These are phyloP conservation scores for Geotrichum armillariae DNA, from an alignment of 1,139 yeast genomes.

Conservation along the genomic window DNA sequence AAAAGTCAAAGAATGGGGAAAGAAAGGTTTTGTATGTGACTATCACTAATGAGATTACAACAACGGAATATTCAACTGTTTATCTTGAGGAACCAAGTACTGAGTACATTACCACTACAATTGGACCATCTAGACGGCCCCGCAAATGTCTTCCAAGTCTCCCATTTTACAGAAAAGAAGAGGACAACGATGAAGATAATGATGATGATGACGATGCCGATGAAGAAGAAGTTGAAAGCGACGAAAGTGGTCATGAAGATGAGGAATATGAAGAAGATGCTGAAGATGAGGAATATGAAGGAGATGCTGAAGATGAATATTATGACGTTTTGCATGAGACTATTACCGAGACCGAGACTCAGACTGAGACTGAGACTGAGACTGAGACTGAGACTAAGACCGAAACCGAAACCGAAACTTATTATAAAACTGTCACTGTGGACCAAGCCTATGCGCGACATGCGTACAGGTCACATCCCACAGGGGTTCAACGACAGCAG, in stretches of 20 bases:
- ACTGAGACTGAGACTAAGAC: background rate
- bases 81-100: background rate
- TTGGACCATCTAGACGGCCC: conserved; percentile 5
- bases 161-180: background rate
- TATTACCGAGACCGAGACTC: background rate
- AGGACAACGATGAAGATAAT: background rate
- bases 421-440: background rate
- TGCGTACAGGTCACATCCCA: background rate
- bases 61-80: background rate
- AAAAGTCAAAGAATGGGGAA: too few species aligned
- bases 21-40: conserved; percentile 1
- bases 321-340: background rate
- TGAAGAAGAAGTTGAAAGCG: background rate
- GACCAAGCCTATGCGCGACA: background rate
- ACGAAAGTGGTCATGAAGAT: conserved; percentile 2
- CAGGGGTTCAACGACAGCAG: conserved; percentile 5
- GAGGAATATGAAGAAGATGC: conserved; percentile 6
- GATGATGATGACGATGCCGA: background rate
- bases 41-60: background rate
- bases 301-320: conserved; percentile 3
- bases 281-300: conserved; percentile 3
- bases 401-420: background rate
- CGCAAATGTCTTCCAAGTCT: conserved; percentile 12
- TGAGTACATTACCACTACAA: background rate
- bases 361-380: background rate